Base-by-base conservation (phyloP, 148 eudicot genomes). In the Vaccinium myrtillus region DNA sequence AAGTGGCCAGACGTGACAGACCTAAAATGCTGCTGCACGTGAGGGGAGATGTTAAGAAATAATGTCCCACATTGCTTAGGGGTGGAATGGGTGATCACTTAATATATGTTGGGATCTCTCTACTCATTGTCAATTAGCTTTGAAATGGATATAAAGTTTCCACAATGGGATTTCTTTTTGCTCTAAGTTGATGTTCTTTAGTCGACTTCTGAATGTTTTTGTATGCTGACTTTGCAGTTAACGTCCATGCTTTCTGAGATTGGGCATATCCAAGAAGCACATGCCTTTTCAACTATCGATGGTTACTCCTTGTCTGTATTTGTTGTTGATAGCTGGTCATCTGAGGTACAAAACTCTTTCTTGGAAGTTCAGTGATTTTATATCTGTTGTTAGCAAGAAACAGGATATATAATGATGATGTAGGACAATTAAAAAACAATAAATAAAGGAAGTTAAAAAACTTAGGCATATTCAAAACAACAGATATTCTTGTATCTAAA, bases 241-340 rank as follows among this genome's bases (percentile, higher is more conserved):
- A 92, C 92, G 84, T 87, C 91, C 76, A 81, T 92, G 6, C 87
- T 92, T 75, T 90, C 93, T 85, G 94, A 92, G 85, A 83, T 91
- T 87, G 91, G 90, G 83, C 90, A 92, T 88, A 92, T 92, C 71
- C 91, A 91, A 83, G 94, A 92, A 89, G 93, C 91, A 82, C 94
- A 92, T 85, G 94, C 93, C 36, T 91, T 91, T 85, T 92, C 93
- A 81, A 92, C 94, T 78, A 81, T 77, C 56, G 94, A 92, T 80
- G 94, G 94, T 78, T 92, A 84, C 88, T 90, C 94, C 71, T 86
- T 92, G 75, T 92, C 88, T 90, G 92, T 90, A 65, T 90, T 92
- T 87, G 91, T 91, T 55, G 89, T 91, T 84, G 90, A 92, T 85
- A 91, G 94, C 76, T 92, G 94, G 94, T 85, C 88, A 53, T 79